phyloP scores from a whole-genome alignment of 805 yeast species.

The Danielozyma ontarioensis region DNA sequence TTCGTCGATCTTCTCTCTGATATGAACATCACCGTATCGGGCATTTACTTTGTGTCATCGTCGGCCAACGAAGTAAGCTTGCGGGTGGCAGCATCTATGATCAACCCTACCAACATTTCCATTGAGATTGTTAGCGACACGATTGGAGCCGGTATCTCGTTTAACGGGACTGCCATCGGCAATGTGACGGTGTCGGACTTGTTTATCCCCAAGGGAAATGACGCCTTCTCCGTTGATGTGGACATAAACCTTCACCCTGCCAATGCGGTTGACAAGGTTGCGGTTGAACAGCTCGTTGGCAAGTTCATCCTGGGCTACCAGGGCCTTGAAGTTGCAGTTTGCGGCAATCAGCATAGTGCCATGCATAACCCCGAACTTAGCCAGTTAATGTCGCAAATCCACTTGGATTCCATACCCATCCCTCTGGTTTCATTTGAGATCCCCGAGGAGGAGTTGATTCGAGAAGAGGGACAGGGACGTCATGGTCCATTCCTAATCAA shows the following conservation, averaged over 20 bases:
- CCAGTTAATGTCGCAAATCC: slow-evolving; percentile 29
- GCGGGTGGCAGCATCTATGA: slow-evolving; percentile 22
- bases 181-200: slow-evolving; percentile 17
- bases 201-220: slow-evolving; percentile 10
- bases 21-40: not conserved
- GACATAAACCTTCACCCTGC: slow-evolving; percentile 11
- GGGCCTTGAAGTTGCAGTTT: slow-evolving; percentile 3
- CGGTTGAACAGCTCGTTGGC: slow-evolving; percentile 15
- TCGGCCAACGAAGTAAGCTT: slow-evolving; percentile 16
- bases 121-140: slow-evolving; percentile 16
- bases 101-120: slow-evolving; percentile 27
- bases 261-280: slow-evolving; percentile 1
- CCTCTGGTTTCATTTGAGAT: slow-evolving; percentile 13
- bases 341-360: slow-evolving; percentile 1
- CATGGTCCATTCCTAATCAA: slow-evolving; percentile 39
- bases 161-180: slow-evolving; percentile 32
- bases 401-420: slow-evolving; percentile 29
- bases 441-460: not conserved
- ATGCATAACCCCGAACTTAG: slow-evolving; percentile 15
- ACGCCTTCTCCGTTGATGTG: slow-evolving; percentile 13
- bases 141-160: slow-evolving; percentile 20
- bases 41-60: slow-evolving; percentile 23
- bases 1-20: not conserved
- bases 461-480: not conserved
- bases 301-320: slow-evolving; percentile 13